Evolutionary conservation across 345 rosid genomes (phyloP).

Genomic region (Salix suchowensis): DNA sequence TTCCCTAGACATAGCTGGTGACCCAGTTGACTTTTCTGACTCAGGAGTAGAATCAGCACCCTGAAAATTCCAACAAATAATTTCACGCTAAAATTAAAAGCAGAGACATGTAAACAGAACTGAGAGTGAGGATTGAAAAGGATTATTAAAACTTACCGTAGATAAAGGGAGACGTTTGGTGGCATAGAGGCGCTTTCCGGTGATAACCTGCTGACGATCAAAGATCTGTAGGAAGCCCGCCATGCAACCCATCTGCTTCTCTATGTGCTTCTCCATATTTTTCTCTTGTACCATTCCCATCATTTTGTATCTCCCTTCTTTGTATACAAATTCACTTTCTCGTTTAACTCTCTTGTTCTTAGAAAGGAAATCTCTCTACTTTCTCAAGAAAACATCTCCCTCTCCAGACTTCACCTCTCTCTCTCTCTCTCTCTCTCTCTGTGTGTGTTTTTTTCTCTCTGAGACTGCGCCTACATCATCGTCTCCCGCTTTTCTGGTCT

Average conservation of each 20-base stretch:
- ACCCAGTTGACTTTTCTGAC: slow-evolving; percentile 22
- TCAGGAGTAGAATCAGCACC: slow-evolving; percentile 29
- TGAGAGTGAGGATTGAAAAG: background rate
- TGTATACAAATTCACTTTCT: background rate
- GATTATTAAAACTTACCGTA: slow-evolving; percentile 15
- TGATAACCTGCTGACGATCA: slow-evolving; percentile 68
- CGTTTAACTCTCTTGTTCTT: background rate
- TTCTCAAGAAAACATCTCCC: slow-evolving; percentile 2
- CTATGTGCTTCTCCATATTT: slow-evolving; percentile 55
- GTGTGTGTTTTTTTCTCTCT: background rate
- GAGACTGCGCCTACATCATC: slow-evolving; percentile 26
- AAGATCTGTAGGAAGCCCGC: slow-evolving; percentile 93
- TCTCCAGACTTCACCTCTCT: slow-evolving; percentile 2
- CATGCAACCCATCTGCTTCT: slow-evolving; percentile 92
- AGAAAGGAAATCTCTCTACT: background rate
- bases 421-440: background rate
- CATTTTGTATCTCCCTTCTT: slow-evolving; percentile 18
- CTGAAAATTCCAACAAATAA: slow-evolving; percentile 19
- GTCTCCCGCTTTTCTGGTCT: slow-evolving; percentile 78
- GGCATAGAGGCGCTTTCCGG: slow-evolving; percentile 58
- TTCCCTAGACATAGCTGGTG: slow-evolving; percentile 37
- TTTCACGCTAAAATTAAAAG: background rate
- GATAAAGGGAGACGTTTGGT: slow-evolving; percentile 58
- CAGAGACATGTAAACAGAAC: background rate
- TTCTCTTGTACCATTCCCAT: slow-evolving; percentile 47